These are phyloP conservation scores for Uronychia setigera DNA, from an alignment of 73 alveolate genomes.

Conservation along the genomic window DNA sequence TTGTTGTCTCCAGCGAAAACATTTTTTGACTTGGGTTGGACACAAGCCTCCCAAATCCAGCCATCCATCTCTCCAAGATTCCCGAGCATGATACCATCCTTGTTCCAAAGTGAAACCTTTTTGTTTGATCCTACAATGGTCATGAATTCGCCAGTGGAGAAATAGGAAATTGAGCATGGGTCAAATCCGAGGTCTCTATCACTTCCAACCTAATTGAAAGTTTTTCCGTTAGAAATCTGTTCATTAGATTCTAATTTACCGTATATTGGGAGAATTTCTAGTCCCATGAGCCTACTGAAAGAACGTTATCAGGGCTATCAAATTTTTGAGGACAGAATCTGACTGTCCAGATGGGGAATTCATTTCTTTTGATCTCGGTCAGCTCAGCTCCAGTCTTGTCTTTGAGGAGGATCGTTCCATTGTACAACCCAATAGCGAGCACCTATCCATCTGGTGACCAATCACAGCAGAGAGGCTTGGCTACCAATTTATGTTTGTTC, in stretches of 20 bases:
- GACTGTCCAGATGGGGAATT: conserved; percentile 83
- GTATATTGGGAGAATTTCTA: conserved; percentile 71
- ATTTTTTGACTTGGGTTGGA: conserved; percentile 40
- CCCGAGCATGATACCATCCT: conserved; percentile 75
- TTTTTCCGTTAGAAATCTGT: conserved; percentile 54
- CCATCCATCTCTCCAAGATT: conserved; percentile 69
- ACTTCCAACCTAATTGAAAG: conserved; percentile 66
- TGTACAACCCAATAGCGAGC: conserved; percentile 71
- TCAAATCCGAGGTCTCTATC: conserved; percentile 78
- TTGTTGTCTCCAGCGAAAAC: conserved; percentile 58
- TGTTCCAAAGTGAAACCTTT: conserved; percentile 75
- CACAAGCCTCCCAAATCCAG: conserved; percentile 77
- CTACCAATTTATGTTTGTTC: conserved; percentile 48
- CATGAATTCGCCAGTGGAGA: conserved; percentile 72
- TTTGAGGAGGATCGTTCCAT: conserved; percentile 61
- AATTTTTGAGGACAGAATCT: conserved; percentile 64
- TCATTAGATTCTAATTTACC: not conserved
- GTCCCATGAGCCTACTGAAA: conserved; percentile 93
- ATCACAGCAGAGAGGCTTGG: conserved; percentile 61
- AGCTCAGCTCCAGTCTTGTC: conserved; percentile 73
- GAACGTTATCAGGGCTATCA: conserved; percentile 65
- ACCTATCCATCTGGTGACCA: conserved; percentile 81
- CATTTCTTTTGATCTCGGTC: conserved; percentile 44
- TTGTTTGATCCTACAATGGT: conserved; percentile 75
- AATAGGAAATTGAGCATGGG: conserved; percentile 68